Evolutionary conservation across 2,329 filamentous ascomycete species (phyloP), one percentile per base, ranked within the genome.

Genomic region (Sclerotinia sclerotiorum): DNA sequence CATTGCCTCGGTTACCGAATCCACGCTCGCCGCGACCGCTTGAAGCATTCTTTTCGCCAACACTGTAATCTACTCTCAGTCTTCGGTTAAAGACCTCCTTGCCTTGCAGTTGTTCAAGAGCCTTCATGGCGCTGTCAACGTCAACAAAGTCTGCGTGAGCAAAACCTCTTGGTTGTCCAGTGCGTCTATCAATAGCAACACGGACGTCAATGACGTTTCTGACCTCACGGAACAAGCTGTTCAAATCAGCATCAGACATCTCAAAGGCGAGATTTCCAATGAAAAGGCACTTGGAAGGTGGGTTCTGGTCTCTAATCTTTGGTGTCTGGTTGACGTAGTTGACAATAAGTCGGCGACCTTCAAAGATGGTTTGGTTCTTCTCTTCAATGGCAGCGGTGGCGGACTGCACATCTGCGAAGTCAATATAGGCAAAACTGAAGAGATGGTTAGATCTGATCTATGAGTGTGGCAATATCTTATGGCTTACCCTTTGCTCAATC

Each of bases 201-300:
- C 93, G 88, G 60, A 97, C 88, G 75, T 94, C 91, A 66, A 84
- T 80, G 60, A 94, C 84, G 77, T 91, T 90, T 62, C 84, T 81
- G 69, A 96, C 82, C 32, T 87, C 84, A 69, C 84, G 82, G 84
- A 97, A 94, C 35, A 96, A 80, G 65, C 88, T 84, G 80, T 94
- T 93, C 66, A 97, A 83, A 75, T 97, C 93, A 66, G 87, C 86
- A 76, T 97, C 93, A 11, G 90, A 91, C 82, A 94, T 90, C 80
- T 96, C 91, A 77, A 91, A 95, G 15, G 91, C 88, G 80, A 97
- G 87, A 82, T 95, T 95, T 73, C 93, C 92, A 73, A 97, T 86
- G 82, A 90, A 97, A 46, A 97, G 81, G 1, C 89, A 91, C 76
- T 84, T 87, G 64, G 85, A 85, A 3, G 88, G 88, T 52, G 80